A percentile compares a stretch with the other conserved stretches of the same genome.
phyloP scores from a whole-genome alignment of 225 moss, liverwort and hornwort genomes.

The Pseudisothecium myosuroides region DNA sequence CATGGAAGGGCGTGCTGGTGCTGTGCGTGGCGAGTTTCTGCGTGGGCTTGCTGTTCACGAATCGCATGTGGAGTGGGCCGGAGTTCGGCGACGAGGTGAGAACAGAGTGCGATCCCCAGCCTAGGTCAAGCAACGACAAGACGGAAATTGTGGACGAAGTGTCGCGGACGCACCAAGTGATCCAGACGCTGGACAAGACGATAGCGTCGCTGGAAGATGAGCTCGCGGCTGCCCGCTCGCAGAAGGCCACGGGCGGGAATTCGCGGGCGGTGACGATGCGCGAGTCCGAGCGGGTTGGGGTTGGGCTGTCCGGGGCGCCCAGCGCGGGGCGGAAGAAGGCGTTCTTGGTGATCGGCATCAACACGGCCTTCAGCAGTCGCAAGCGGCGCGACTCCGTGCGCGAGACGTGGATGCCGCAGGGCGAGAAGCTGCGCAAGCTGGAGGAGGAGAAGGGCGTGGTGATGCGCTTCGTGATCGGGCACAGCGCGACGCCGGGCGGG shows the following conservation, averaged over 20 bases:
- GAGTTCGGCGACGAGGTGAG: slow-evolving; percentile 21
- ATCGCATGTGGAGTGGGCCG: slow-evolving; percentile 70
- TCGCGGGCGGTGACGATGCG: slow-evolving; percentile 2
- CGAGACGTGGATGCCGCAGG: slow-evolving; percentile 95
- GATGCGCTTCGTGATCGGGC: slow-evolving; percentile 93
- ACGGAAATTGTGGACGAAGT: slow-evolving; percentile 49
- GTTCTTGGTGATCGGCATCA: slow-evolving; percentile 90
- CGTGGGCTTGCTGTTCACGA: slow-evolving; percentile 74
- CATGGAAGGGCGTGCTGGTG: slow-evolving; percentile 72
- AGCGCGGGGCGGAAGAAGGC: slow-evolving; percentile 50
- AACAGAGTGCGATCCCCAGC: slow-evolving; percentile 58
- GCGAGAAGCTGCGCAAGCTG: slow-evolving; percentile 59
- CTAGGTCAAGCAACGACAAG: slow-evolving; percentile 48
- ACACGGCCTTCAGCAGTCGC: slow-evolving; percentile 92
- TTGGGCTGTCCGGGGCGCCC: slow-evolving; percentile 1
- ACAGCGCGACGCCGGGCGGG: slow-evolving; percentile 86
- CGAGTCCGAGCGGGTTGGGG: background rate
- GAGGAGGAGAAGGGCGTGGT: slow-evolving; percentile 94
- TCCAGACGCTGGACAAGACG: slow-evolving; percentile 74
- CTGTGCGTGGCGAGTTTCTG: slow-evolving; percentile 84
- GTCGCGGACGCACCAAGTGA: slow-evolving; percentile 64
- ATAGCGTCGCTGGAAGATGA: slow-evolving; percentile 79
- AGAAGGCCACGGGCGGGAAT: slow-evolving; percentile 30
- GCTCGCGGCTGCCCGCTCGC: slow-evolving; percentile 53
- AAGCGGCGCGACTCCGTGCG: slow-evolving; percentile 84